Evolutionary conservation across 2,329 filamentous ascomycete genomes (phyloP).

Genomic region (Ramularia collo-cygni): DNA sequence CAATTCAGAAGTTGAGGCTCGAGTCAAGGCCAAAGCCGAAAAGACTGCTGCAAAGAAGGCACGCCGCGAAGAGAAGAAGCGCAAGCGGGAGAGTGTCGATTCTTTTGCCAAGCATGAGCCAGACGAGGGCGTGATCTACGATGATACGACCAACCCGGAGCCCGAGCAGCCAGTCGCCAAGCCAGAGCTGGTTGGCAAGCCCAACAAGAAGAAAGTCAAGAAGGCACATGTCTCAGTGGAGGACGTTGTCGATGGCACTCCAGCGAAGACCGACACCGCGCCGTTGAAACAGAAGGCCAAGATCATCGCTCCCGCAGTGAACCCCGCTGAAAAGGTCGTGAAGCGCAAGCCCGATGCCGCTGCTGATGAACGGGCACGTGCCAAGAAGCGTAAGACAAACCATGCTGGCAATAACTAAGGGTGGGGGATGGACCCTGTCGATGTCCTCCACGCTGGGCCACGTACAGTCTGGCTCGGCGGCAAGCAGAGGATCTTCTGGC

Average conservation of each 20-base stretch:
- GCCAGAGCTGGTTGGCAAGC: constrained; percentile 7
- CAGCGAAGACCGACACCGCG: background rate
- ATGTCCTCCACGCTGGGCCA: too few relatives aligned
- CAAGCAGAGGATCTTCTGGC: too few relatives aligned
- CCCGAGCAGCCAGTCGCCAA: constrained; percentile 36
- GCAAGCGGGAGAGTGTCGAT: constrained; percentile 29
- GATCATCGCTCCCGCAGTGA: too few relatives aligned
- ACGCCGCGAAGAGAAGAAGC: constrained; percentile 25
- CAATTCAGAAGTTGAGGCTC: constrained; percentile 25
- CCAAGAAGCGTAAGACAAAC: constrained; percentile 1
- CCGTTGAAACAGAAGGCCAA: background rate
- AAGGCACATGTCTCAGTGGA: background rate
- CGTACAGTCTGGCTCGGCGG: too few relatives aligned
- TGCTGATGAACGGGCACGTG: background rate
- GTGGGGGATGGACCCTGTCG: too few relatives aligned
- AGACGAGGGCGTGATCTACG: constrained; percentile 3
- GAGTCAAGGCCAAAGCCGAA: constrained; percentile 27
- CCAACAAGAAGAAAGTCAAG: constrained; percentile 13
- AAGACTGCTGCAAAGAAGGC: constrained; percentile 15
- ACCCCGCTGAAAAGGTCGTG: background rate
- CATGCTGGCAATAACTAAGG: too few relatives aligned
- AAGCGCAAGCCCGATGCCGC: constrained; percentile 1
- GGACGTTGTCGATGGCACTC: constrained; percentile 1
- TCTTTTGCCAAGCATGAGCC: constrained; percentile 14
- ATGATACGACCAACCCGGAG: constrained; percentile 52